Evolutionary conservation across 768 basidiomycete genomes (phyloP).

Genomic region (Paxillus involutus): DNA sequence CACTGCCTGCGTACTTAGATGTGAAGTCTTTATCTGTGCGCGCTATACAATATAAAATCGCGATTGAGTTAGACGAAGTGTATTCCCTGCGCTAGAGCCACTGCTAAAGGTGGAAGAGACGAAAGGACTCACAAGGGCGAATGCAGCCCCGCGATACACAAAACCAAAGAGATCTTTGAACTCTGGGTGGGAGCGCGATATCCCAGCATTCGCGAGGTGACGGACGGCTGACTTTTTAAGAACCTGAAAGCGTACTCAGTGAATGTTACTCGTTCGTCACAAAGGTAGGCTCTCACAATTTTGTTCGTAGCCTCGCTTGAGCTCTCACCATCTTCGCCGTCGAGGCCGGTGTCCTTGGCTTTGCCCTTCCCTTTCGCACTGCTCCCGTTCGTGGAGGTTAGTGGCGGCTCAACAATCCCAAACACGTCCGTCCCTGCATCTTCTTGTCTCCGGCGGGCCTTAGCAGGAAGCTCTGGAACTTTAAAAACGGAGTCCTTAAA

Average conservation of each 20-base stretch:
- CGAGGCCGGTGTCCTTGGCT: conserved; percentile 28
- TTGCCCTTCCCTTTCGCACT: conserved; percentile 38
- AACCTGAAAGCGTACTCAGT: conserved; percentile 22
- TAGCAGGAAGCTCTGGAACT: conserved; percentile 46
- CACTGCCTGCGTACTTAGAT: conserved; percentile 25
- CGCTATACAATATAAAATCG: conserved; percentile 17
- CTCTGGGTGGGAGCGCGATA: conserved; percentile 36
- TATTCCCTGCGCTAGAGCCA: neutral
- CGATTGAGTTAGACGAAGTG: neutral
- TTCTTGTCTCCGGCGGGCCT: conserved; percentile 17
- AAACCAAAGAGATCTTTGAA: conserved; percentile 41
- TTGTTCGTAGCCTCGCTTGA: conserved; percentile 61
- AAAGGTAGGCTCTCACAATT: conserved; percentile 41
- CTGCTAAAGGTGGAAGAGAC: neutral
- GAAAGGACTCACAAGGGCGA: conserved; percentile 37
- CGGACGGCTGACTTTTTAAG: conserved; percentile 40
- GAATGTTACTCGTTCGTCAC: neutral
- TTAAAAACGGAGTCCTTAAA: conserved; percentile 36
- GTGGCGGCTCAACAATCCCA: conserved; percentile 22
- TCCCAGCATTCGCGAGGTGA: conserved; percentile 30
- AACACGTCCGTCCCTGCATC: conserved; percentile 30
- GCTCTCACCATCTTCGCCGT: conserved; percentile 15
- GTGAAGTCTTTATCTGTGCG: conserved; percentile 25
- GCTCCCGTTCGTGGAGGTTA: conserved; percentile 14
- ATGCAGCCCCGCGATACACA: conserved; percentile 40